Evolutionary conservation across 441 rosid species (phyloP).

Genomic region (Omphalea diandra): DNA sequence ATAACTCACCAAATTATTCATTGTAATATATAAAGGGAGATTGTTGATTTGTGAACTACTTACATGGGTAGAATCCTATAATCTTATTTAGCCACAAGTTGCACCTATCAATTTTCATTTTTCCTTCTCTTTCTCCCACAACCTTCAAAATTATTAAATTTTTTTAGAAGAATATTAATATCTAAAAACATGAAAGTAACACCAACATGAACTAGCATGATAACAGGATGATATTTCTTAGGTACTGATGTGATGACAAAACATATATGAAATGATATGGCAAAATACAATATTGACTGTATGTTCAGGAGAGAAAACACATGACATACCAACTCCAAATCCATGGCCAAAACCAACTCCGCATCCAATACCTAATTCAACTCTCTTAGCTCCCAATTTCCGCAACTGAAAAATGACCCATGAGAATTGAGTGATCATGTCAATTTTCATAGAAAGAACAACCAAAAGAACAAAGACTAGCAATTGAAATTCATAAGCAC

Average conservation of each 20-base stretch:
- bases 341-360: slow-evolving; percentile 98
- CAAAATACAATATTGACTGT: too few species aligned
- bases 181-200: too few species aligned
- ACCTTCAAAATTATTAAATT: neutral
- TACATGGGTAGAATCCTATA: neutral
- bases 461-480: neutral
- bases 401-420: slow-evolving; percentile 49
- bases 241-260: neutral
- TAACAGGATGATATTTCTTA: too few species aligned
- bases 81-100: neutral
- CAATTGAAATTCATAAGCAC: neutral
- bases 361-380: slow-evolving; percentile 82
- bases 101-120: neutral
- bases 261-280: too few species aligned
- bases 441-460: slow-evolving; percentile 7
- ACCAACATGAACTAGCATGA: too few species aligned
- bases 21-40: neutral
- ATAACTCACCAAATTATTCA: neutral
- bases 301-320: too few species aligned
- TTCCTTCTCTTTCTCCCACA: neutral
- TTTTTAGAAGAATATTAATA: too few species aligned
- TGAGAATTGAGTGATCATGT: slow-evolving; percentile 8
- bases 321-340: slow-evolving; percentile 72
- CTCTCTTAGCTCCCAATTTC: slow-evolving; percentile 73
- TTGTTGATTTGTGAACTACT: neutral